Base-by-base conservation (phyloP, 1,284 basidiomycete species). In the Rhodofomes roseus region DNA sequence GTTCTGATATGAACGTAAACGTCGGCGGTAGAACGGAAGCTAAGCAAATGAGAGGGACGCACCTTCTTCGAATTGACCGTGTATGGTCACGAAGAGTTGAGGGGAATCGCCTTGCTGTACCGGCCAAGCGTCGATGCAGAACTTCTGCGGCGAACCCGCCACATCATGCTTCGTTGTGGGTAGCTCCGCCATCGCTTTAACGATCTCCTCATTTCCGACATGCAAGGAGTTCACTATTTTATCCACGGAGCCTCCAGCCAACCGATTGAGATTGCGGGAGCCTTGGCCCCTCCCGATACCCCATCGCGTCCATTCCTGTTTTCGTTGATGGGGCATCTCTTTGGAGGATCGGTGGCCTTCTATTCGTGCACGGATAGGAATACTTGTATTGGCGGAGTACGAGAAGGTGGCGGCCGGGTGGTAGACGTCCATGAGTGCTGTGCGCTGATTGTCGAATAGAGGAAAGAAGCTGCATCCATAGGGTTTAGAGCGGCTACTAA, bases 1-100 rank as follows among this genome's bases (percentile, higher is more conserved):
- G 70, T 53, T 69, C 71, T 73, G 57, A 25, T 54, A 60, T n/a
- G n/a, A 12, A 6, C 37, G 54, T 37, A 52, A 64, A 11, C 62
- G 56, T 55, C 27, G 29, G 40, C 25, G 22, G 18, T 29, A 20
- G 52, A 56, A 34, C 34, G 31, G 31, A 46, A 41, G 20, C 11
- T n/a, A 16, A 50, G 27, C 12, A 20, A 43, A 39, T 34, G 53
- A 57, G 31, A 58, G 27, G 29, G 11, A 79, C 87, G 67, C 68
- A 95, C 95, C 79, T 82, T 99, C 96, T 54, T 82, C 81, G 70
- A 96, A 97, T 72, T 98, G 89, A 7, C 96, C 96, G 71, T 98
- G 95, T 34, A 98, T 82, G 57, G 84, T 87, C 63, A 96, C 82
- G 68, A 96, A 87, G 55, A 99, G 75, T 31, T 82, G 82, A 66